Conservation (phyloP, 2,329 filamentous ascomycete species). For the Leptographium flavum region DNA sequence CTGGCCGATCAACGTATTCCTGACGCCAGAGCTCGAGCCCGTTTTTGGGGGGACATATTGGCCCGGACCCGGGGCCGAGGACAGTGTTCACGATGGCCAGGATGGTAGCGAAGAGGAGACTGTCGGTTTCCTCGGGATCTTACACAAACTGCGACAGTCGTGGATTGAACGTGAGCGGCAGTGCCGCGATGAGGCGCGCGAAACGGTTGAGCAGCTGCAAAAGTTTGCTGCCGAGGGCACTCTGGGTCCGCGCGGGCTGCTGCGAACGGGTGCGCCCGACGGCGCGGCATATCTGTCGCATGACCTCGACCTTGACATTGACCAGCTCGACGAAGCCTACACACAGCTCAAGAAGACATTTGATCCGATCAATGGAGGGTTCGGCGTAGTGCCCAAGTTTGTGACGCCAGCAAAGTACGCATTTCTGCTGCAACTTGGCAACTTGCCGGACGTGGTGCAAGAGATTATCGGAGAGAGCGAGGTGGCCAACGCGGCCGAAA, state of each 20-base stretch:
- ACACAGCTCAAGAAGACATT: constrained; percentile 68
- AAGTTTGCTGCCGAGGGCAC: constrained; percentile 85
- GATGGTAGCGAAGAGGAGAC: constrained; percentile 36
- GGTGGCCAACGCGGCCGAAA: constrained; percentile 56
- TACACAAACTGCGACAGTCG: constrained; percentile 58
- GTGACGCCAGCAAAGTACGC: constrained; percentile 73
- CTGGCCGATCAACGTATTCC: constrained; percentile 93
- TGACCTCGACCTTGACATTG: constrained; percentile 66
- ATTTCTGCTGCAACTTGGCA: constrained; percentile 63
- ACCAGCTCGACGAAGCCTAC: constrained; percentile 82
- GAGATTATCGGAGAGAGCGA: constrained; percentile 89
- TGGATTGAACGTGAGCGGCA: constrained; percentile 79
- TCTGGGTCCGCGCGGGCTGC: constrained; percentile 30
- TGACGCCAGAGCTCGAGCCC: constrained; percentile 83
- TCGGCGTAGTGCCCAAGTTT: constrained; percentile 74
- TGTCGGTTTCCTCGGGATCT: constrained; percentile 68
- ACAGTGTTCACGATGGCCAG: constrained; percentile 22
- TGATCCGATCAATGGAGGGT: constrained; percentile 66
- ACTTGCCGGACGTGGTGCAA: constrained; percentile 56
- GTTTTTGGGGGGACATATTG: constrained; percentile 96
- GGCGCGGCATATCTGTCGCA: constrained; percentile 17
- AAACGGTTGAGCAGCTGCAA: constrained; percentile 66
- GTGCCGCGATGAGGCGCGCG: constrained; percentile 69
- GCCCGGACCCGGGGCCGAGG: constrained; percentile 59
- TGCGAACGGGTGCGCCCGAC: constrained; percentile 13